Conservation (phyloP, 129 eudicot genomes). For the Tagetes erecta region DNA sequence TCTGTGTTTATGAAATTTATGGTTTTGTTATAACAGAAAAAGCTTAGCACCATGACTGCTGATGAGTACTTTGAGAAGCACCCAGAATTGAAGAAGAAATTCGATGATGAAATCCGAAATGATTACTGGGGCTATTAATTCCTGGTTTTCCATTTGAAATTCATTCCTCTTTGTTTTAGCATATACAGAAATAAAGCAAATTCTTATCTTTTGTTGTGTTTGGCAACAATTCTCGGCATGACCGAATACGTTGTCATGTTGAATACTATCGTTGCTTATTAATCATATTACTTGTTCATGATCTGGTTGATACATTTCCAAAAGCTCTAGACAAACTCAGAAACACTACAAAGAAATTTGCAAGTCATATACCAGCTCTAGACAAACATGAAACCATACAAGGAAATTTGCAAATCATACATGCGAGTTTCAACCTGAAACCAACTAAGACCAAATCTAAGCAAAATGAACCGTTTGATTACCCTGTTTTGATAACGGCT, state of each 20-base stretch:
- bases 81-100: slow-evolving; percentile 91
- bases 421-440: not conserved
- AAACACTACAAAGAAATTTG: not conserved
- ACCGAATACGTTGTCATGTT: slow-evolving; percentile 28
- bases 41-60: slow-evolving; percentile 97
- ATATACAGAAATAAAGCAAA: not conserved
- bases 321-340: not conserved
- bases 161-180: slow-evolving; percentile 3
- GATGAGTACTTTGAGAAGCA: slow-evolving; percentile 95
- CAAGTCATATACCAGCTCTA: slow-evolving; percentile 1
- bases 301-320: not conserved
- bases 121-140: slow-evolving; percentile 92
- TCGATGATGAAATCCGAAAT: slow-evolving; percentile 91
- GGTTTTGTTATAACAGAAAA: slow-evolving; percentile 43
- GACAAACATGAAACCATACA: not conserved
- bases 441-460: slow-evolving; percentile 11
- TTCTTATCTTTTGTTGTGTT: not conserved
- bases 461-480: not conserved
- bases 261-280: slow-evolving; percentile 15
- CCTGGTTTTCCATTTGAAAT: not conserved
- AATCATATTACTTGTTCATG: not conserved
- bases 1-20: not conserved
- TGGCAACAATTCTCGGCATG: not conserved
- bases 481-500: not conserved
- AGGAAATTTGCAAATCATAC: slow-evolving; percentile 3